Base-by-base conservation (phyloP, 768 basidiomycete species). In the Tephrocybe sp. region DNA sequence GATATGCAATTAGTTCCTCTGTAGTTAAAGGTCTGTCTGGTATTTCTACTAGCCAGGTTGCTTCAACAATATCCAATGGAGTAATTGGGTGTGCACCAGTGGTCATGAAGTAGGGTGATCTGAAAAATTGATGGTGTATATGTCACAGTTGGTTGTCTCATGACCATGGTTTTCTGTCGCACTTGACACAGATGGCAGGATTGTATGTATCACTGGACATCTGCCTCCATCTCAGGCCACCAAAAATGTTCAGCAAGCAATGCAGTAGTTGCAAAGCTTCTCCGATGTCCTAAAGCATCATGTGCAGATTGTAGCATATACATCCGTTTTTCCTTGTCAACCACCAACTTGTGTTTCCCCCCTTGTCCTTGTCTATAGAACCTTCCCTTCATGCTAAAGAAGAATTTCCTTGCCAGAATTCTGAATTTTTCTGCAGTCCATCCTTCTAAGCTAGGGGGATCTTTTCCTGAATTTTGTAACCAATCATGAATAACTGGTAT, bases 121-220 rank as follows among this genome's bases (percentile, higher is more conserved):
- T 39, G 13, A 20, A 39, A 39, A 17, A 39, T 39, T 2, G 39
- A 39, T 9, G 39, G 39, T 11, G 39, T 39, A 9, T 10, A 2
- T n/a, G n/a, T n/a, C n/a, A n/a, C n/a, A n/a, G n/a, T n/a, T n/a
- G n/a, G n/a, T n/a, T n/a, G n/a, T n/a, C n/a, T n/a, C n/a, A n/a
- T n/a, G n/a, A n/a, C n/a, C n/a, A n/a, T n/a, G n/a, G n/a, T n/a
- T n/a, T n/a, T n/a, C n/a, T 17, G 39, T 8, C n/a, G 4, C 39
- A 9, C 5, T 20, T 4, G 16, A 17, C 4, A 17, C n/a, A 5
- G 4, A 20, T 39, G 39, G 12, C 16, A 10, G 12, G n/a, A n/a
- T 14, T 60, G 57, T 7, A 70, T 32, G 40, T 60, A 70, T 66
- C 68, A 69, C 17, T 48, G 39, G 3, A 71, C 54, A 39, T 72